Base-by-base conservation (phyloP, 1,284 basidiomycete genomes). In the Ustilago trichophora region DNA sequence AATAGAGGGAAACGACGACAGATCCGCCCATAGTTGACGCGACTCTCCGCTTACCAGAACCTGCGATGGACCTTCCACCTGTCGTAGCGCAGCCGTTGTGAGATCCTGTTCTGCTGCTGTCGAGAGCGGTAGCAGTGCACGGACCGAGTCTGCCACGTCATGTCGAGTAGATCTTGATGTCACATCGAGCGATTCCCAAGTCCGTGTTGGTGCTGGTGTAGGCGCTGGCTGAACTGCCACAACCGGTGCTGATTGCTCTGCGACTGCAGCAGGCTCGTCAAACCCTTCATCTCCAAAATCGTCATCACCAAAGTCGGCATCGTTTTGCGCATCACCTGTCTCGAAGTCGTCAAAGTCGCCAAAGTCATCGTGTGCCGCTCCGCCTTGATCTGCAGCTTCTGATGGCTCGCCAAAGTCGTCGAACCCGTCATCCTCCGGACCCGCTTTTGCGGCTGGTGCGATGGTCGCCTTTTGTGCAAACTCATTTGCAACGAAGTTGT, bases 301-400 rank as follows among this genome's bases (percentile, higher is more conserved):
- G 38, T 54, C 59, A 26, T 59, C 52, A 24, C 47, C 53, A 16
- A 54, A 56, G 15, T 19, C 47, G 21, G 16, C 67, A 29, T 66
- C 51, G 26, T 55, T 35, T 7, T 47, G 46, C 25, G 52, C 50
- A 35, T 41, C 54, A 6, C 65, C 65, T 15, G 54, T 51, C 36
- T 72, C 67, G 18, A 70, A 68, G 22, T 72, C 66, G 35, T 66
- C 69, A 48, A 72, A 72, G 33, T 72, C 69, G 34, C 66, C 69
- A 40, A 72, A 69, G 24, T 69, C 66, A 19, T 69, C 66, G 18
- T 65, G 24, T 7, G 31, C 54, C 16, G 40, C 56, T 22, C 35
- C 62, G 7, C 22, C 55, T n/a, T n/a, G n/a, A 6, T 16, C 44
- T 3, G 15, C 50, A 6, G 27, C 54, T 18, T 19, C 42, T 10